These are phyloP conservation scores for Volvox carteri DNA, from an alignment of 163 green algal species.

Conservation along the genomic window DNA sequence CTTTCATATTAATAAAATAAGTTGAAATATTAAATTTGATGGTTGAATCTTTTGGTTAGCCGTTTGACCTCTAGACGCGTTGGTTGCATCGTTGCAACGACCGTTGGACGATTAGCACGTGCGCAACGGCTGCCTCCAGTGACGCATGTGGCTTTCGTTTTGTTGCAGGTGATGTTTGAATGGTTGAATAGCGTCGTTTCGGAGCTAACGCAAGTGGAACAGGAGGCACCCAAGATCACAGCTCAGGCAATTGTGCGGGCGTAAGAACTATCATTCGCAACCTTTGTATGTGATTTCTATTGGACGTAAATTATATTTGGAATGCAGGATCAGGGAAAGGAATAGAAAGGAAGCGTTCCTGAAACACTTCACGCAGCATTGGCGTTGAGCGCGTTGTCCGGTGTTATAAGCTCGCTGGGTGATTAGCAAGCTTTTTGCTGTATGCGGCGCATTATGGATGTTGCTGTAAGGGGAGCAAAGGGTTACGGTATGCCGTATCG, in stretches of 20 bases:
- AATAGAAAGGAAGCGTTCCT: not conserved
- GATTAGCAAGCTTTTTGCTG: not conserved
- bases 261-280: not conserved
- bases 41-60: not conserved
- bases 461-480: too few relatives aligned
- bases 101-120: not conserved
- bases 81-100: not conserved
- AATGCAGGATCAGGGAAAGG: not conserved
- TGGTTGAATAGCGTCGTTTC: conserved; percentile 11
- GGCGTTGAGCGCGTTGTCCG: not conserved
- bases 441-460: too few relatives aligned
- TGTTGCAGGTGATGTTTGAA: conserved; percentile 37
- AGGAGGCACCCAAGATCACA: not conserved
- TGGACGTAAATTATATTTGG: not conserved
- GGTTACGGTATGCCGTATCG: too few relatives aligned
- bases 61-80: not conserved
- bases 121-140: not conserved
- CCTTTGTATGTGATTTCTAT: not conserved
- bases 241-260: not conserved
- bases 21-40: not conserved
- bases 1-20: not conserved
- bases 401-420: not conserved
- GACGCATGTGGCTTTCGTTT: not conserved
- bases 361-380: not conserved
- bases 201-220: not conserved